phyloP scores from a whole-genome alignment of 768 basidiomycete genomes.

The Trametes cingulata region DNA sequence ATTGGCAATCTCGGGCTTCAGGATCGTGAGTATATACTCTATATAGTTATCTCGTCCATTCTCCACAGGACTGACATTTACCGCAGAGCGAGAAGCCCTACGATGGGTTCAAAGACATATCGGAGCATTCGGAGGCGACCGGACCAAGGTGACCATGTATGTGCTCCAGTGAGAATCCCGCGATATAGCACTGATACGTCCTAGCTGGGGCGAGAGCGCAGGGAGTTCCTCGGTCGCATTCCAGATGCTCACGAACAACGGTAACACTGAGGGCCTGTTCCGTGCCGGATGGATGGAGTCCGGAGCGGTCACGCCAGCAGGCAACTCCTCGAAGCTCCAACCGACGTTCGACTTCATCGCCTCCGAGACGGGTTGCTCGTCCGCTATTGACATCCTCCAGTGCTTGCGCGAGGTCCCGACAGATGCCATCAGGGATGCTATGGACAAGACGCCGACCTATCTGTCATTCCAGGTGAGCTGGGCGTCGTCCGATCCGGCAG shows the following conservation, averaged over 20 bases:
- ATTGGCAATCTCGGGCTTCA: constrained; percentile 51
- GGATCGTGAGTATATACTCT: constrained; percentile 44
- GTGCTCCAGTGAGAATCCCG: constrained; percentile 35
- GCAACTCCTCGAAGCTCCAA: constrained; percentile 30
- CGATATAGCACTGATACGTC: constrained; percentile 15
- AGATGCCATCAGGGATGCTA: constrained; percentile 29
- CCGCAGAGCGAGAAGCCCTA: constrained; percentile 39
- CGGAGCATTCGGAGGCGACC: constrained; percentile 44
- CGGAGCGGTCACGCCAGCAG: constrained; percentile 9
- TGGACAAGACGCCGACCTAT: constrained; percentile 35
- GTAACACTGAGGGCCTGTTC: constrained; percentile 27
- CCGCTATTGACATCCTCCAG: constrained; percentile 35
- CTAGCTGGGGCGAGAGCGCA: constrained; percentile 38
- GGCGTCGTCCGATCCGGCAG: constrained; percentile 5
- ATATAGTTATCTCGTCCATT: constrained; percentile 32
- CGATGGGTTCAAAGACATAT: constrained; percentile 46
- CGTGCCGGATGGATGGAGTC: constrained; percentile 40
- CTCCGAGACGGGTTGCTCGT: constrained; percentile 36
- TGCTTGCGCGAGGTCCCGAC: constrained; percentile 44
- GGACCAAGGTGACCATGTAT: constrained; percentile 44
- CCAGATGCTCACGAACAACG: constrained; percentile 31
- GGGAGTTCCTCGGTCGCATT: constrained; percentile 36
- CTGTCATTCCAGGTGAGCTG: constrained; percentile 39
- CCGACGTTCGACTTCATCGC: constrained; percentile 43
- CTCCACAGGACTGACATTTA: not conserved